Evolutionary conservation across 2,329 filamentous ascomycete genomes (phyloP).

Genomic region (Chaetomium olivaceum): DNA sequence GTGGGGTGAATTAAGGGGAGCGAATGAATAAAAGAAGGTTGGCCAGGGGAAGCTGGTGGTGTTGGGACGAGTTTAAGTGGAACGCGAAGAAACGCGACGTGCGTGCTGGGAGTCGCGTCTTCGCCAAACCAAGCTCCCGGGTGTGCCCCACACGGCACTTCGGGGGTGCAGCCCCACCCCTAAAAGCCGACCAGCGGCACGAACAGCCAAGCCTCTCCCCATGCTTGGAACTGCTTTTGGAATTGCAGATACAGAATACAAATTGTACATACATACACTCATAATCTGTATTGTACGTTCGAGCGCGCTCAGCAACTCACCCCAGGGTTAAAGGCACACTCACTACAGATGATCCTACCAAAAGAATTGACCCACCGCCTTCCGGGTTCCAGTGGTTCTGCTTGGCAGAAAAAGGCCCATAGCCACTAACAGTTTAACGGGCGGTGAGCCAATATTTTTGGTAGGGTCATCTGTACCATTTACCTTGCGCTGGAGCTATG

Average conservation of each 20-base stretch:
- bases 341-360: too few species aligned
- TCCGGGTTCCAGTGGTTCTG: too few species aligned
- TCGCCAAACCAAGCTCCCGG: slow-evolving; percentile 18
- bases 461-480: too few species aligned
- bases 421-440: too few species aligned
- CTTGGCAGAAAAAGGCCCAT: too few species aligned
- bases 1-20: background rate
- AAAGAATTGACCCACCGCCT: too few species aligned
- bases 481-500: background rate
- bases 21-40: background rate
- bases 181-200: background rate
- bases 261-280: too few species aligned
- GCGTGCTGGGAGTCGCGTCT: slow-evolving; percentile 27
- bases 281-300: too few species aligned
- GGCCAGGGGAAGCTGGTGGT: background rate
- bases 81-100: slow-evolving; percentile 32
- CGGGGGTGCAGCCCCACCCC: background rate
- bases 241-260: too few species aligned
- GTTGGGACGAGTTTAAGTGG: slow-evolving; percentile 20
- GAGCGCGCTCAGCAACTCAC: too few species aligned
- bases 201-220: background rate
- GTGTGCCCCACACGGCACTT: slow-evolving; percentile 14
- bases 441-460: too few species aligned
- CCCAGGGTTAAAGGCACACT: too few species aligned
- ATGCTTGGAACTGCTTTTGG: background rate